These are phyloP conservation scores for Eimeria falciformis DNA, from an alignment of 169 alveolate genomes.

Conservation along the genomic window DNA sequence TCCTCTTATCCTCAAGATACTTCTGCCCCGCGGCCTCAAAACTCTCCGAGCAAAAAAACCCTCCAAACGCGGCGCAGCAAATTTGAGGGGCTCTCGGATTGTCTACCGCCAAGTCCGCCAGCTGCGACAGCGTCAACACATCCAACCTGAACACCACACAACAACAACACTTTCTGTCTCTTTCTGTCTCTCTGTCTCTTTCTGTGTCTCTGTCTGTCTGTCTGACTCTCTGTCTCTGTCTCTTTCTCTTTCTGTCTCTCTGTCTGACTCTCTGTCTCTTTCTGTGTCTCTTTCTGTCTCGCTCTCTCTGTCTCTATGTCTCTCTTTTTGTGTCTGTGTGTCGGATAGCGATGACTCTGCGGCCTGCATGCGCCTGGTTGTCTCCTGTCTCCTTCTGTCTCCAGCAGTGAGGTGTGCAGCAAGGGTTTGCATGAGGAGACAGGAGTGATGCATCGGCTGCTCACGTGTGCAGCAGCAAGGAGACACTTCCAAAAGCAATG, in stretches of 20 bases:
- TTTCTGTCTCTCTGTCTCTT: neutral
- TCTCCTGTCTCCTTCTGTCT: too few species aligned
- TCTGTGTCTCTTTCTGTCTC: neutral
- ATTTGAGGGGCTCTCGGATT: neutral
- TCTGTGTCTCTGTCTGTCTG: neutral
- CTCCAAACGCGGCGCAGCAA: neutral
- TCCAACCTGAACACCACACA: neutral
- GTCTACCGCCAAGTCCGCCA: conserved; percentile 16
- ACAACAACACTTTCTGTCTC: neutral
- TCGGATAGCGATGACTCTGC: too few species aligned
- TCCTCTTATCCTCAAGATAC: neutral
- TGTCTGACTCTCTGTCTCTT: neutral
- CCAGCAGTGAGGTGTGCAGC: too few species aligned
- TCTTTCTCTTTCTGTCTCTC: neutral
- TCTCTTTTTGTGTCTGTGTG: too few species aligned
- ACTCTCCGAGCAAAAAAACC: neutral
- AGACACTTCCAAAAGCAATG: neutral
- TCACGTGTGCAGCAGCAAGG: neutral
- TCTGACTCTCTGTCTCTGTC: neutral
- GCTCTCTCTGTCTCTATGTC: too few species aligned
- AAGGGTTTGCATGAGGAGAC: too few species aligned
- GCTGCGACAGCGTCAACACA: neutral
- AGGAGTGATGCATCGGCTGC: too few species aligned
- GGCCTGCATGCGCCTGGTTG: too few species aligned
- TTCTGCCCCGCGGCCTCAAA: too few species aligned